Base-by-base conservation (phyloP, 441 rosid genomes). In the Biscutella auriculata region DNA sequence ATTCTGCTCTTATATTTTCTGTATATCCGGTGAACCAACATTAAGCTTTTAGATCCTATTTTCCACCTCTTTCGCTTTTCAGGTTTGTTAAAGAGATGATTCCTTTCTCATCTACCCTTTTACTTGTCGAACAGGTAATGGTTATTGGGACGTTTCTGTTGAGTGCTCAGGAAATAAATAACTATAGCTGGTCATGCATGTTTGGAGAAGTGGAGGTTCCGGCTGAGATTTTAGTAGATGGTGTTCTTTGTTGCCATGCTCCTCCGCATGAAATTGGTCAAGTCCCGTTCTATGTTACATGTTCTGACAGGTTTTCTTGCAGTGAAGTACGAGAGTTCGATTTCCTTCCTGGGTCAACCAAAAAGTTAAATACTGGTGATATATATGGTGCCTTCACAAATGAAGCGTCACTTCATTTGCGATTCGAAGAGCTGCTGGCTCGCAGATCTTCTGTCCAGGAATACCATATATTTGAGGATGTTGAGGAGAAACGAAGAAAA, bases 181-280 rank as follows among this genome's bases (percentile, higher is more conserved):
- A 71, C 21, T 82, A 61, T 74, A 78, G 70, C 32, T 89, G 97
- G 99, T 89, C 97, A 61, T 87, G 97, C 54, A 93, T 93, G 97
- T 93, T 87, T 81, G 99, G 97, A 17, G 98, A 89, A 76, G 83
- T 87, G 57, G 97, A 88, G 72, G 98, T 93, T 74, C 95, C 95
- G 21, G 97, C 96, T 57, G 79, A 87, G 63, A 68, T 89, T 66
- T 61, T 88, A 68, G 92, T 80, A 4, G 93, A 84, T 63, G 98
- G 95, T 26, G 69, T 84, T 73, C 92, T 92, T 62, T 76, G 81
- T 60, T 92, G 98, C 67, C 70, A 62, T 65, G 75, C 87, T 70
- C 95, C 95, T 1, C 72, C 78, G 29, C 95, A 83, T 52, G 60
- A 60, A 57, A 85, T 74, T 71, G 97, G 84, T 26, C 80, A 70